A percentile compares a stretch with the other conserved stretches of the same genome.
Evolutionary conservation across 805 yeast species (phyloP).

Genomic region (Ogataea ganodermae): DNA sequence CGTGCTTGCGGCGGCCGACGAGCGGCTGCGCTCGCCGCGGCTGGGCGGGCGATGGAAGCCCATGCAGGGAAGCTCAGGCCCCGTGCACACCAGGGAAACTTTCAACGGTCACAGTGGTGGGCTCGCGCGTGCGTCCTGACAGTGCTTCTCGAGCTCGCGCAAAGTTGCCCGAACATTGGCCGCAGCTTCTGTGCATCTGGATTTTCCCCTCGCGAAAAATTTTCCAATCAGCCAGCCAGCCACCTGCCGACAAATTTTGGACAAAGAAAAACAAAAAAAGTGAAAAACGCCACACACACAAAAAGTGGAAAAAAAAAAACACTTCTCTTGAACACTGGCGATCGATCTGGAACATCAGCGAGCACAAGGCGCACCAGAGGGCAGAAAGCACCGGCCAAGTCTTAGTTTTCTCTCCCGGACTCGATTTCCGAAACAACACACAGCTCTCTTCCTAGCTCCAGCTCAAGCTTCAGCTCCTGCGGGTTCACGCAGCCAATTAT

Average conservation of each 20-base stretch:
- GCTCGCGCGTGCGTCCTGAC: no score
- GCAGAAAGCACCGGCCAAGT: neutral
- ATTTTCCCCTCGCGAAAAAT: constrained; percentile 4
- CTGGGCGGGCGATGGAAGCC: constrained; percentile 1
- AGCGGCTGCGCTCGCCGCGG: no score
- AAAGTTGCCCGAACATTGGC: no score
- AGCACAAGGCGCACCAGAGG: neutral
- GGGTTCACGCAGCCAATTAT: constrained; percentile 6
- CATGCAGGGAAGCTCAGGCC: no score
- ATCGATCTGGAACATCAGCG: neutral
- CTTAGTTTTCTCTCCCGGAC: no score
- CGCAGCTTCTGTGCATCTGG: constrained; percentile 1
- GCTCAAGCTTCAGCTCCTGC: neutral
- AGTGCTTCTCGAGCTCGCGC: no score
- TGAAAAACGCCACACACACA: constrained; percentile 10
- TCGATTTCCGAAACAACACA: no score
- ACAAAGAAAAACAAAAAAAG: constrained; percentile 6
- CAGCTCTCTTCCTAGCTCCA: neutral
- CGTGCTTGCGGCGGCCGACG: constrained; percentile 4
- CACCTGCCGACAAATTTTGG: constrained; percentile 4
- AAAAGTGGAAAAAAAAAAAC: constrained; percentile 2
- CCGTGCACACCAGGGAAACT: no score
- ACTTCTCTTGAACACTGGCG: neutral
- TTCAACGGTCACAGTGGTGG: no score
- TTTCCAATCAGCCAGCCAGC: constrained; percentile 15